Evolutionary conservation across 2,329 filamentous ascomycete species (phyloP).

Genomic region (Aspergillus chevalieri): DNA sequence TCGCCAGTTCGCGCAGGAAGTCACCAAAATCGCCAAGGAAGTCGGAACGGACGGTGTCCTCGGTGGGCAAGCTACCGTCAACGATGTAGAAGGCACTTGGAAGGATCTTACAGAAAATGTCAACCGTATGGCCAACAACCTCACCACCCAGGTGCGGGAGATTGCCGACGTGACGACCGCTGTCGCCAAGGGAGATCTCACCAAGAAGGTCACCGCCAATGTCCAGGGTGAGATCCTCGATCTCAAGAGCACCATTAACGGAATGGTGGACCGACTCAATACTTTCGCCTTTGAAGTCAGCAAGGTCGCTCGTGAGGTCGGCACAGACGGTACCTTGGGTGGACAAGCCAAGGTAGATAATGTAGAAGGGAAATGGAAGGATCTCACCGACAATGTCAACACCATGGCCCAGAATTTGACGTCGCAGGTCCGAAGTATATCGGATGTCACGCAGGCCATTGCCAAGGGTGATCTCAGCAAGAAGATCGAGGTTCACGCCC

Average conservation of each 20-base stretch:
- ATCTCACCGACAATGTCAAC: constrained; percentile 62
- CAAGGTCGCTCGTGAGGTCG: constrained; percentile 60
- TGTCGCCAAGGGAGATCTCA: constrained; percentile 88
- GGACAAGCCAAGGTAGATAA: constrained; percentile 60
- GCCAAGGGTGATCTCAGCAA: constrained; percentile 93
- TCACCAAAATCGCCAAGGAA: constrained; percentile 91
- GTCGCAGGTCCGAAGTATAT: constrained; percentile 76
- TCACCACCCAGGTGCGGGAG: constrained; percentile 95
- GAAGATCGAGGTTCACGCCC: constrained; percentile 90
- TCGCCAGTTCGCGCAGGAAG: constrained; percentile 92
- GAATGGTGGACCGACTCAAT: constrained; percentile 60
- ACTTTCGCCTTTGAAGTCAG: constrained; percentile 61
- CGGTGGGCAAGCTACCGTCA: constrained; percentile 89
- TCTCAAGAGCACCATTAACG: constrained; percentile 81
- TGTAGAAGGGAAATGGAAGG: constrained; percentile 62
- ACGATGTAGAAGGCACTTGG: constrained; percentile 96
- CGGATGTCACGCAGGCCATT: constrained; percentile 88
- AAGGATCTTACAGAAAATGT: constrained; percentile 91
- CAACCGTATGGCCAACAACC: constrained; percentile 97
- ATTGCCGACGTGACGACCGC: constrained; percentile 96
- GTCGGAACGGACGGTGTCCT: constrained; percentile 93
- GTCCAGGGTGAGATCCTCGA: constrained; percentile 91
- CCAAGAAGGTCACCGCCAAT: constrained; percentile 91
- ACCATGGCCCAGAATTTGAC: constrained; percentile 62
- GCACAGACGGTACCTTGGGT: constrained; percentile 58